Percentiles rank a stretch among this genome's conserved stretches.
Conservation (phyloP, 805 yeast species). For the Metschnikowia santaceciliae region DNA sequence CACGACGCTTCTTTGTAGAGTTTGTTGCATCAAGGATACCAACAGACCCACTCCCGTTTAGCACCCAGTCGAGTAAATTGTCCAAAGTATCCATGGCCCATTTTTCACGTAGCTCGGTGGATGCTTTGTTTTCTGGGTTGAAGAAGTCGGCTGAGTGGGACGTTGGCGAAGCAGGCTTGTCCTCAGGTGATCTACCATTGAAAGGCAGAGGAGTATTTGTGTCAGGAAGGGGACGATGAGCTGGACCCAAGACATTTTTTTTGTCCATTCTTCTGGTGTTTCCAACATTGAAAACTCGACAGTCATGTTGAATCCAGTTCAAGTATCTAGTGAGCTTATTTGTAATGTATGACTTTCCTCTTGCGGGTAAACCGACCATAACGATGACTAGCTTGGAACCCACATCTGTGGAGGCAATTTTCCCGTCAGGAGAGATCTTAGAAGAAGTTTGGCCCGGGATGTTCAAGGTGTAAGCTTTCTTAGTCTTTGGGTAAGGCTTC, state of each 20-base stretch:
- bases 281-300: constrained; percentile 91
- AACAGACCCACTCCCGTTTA: constrained; percentile 81
- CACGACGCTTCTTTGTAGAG: constrained; percentile 63
- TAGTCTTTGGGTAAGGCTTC: constrained; percentile 36
- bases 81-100: constrained; percentile 97
- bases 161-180: constrained; percentile 20
- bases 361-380: constrained; percentile 95
- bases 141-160: constrained; percentile 80
- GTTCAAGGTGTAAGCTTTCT: constrained; percentile 79
- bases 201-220: constrained; percentile 33
- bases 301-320: constrained; percentile 91
- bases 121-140: constrained; percentile 68
- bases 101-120: constrained; percentile 69
- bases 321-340: constrained; percentile 85
- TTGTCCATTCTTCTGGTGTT: constrained; percentile 78
- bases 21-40: constrained; percentile 90
- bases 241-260: constrained; percentile 58
- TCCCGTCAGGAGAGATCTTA: constrained; percentile 72
- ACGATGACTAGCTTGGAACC: constrained; percentile 78
- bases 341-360: constrained; percentile 92
- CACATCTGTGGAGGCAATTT: constrained; percentile 59
- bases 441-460: constrained; percentile 90
- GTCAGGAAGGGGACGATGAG: constrained; percentile 53
- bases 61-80: constrained; percentile 72
- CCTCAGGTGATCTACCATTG: constrained; percentile 13